Evolutionary conservation across 495 filamentous ascomycete genomes (phyloP).

Genomic region (Talaromyces stipitatus): DNA sequence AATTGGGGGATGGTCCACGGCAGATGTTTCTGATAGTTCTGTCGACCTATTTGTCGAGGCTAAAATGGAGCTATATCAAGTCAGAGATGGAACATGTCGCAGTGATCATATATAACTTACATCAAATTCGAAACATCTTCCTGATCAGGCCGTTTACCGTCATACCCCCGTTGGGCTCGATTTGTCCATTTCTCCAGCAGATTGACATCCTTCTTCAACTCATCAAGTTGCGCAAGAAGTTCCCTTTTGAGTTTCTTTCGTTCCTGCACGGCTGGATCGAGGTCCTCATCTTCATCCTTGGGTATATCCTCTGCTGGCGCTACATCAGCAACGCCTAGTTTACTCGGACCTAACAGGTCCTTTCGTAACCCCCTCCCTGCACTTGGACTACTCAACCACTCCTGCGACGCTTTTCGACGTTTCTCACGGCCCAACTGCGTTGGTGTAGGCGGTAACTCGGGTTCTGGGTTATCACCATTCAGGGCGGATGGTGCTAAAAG

Average conservation of each 20-base stretch:
- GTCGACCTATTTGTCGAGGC: background rate
- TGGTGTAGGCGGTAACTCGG: slow-evolving; percentile 64
- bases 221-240: slow-evolving; percentile 23
- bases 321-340: background rate
- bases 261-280: slow-evolving; percentile 14
- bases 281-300: background rate
- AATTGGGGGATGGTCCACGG: slow-evolving; percentile 13
- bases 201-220: slow-evolving; percentile 28
- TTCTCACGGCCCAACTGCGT: slow-evolving; percentile 49
- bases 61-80: background rate
- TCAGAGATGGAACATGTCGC: background rate
- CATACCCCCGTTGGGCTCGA: slow-evolving; percentile 8
- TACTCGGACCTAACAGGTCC: background rate
- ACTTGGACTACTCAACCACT: slow-evolving; percentile 35
- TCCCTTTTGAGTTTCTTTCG: slow-evolving; percentile 23
- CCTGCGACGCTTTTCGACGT: slow-evolving; percentile 27
- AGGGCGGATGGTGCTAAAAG: slow-evolving; percentile 22
- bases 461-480: slow-evolving; percentile 44
- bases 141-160: slow-evolving; percentile 14
- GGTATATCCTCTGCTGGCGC: background rate
- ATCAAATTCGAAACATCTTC: slow-evolving; percentile 21
- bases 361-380: slow-evolving; percentile 8
- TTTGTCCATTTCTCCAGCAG: slow-evolving; percentile 30
- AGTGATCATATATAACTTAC: slow-evolving; percentile 15
- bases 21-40: background rate